A percentile compares a stretch with the other conserved stretches of the same genome.
These are phyloP conservation scores for Diaporthe caulivora DNA, from an alignment of 2,329 filamentous ascomycete species.

Conservation along the genomic window DNA sequence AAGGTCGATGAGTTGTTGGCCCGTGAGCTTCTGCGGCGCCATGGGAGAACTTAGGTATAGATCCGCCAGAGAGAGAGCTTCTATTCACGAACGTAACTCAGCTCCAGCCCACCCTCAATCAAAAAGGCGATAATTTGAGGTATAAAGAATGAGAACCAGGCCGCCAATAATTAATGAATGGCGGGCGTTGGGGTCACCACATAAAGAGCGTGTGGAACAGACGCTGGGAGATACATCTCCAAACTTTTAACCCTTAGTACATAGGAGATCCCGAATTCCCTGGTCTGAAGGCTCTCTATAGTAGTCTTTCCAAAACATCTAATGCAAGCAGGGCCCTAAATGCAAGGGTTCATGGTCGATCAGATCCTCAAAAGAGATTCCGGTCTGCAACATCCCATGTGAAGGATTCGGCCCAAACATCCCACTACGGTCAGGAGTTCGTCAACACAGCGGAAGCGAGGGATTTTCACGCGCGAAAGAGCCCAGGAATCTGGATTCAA, in stretches of 20 bases:
- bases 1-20: conserved; percentile 15
- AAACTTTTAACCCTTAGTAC: too few relatives aligned
- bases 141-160: background rate
- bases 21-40: background rate
- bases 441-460: background rate
- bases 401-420: background rate
- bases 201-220: background rate
- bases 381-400: background rate
- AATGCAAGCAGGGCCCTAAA: background rate
- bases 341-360: background rate
- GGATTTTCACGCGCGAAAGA: background rate
- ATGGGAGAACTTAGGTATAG: background rate
- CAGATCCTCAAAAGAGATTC: background rate
- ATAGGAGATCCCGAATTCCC: background rate
- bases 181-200: background rate
- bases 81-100: background rate
- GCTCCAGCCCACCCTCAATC: background rate
- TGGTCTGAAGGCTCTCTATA: background rate
- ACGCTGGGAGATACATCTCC: background rate
- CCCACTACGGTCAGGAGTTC: background rate
- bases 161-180: background rate
- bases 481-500: background rate
- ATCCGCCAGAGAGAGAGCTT: background rate
- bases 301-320: background rate
- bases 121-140: background rate